phyloP scores from a whole-genome alignment of 441 rosid genomes.

The Arabidopsis lyrata region DNA sequence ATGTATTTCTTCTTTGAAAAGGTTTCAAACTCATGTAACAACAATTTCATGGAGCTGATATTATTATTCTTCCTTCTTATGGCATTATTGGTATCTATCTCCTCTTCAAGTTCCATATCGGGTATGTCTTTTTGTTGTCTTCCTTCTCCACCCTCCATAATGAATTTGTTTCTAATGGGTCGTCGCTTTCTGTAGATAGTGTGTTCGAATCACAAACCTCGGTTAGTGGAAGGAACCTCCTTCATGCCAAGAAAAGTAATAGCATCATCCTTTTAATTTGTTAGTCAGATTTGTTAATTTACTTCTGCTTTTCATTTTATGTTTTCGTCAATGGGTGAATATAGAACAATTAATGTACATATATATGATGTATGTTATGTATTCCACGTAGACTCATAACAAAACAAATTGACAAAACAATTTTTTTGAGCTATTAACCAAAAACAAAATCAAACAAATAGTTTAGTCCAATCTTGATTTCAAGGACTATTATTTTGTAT shows the following conservation, averaged over 20 bases:
- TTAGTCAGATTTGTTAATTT: not conserved
- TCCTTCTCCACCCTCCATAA: not conserved
- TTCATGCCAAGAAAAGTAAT: conserved; percentile 41
- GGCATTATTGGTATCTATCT: conserved; percentile 10
- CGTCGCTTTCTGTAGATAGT: conserved; percentile 12
- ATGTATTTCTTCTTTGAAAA: not conserved
- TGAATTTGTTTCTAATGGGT: not conserved
- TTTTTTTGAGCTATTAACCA: too few species aligned
- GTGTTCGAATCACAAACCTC: conserved; percentile 28
- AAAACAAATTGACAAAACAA: not conserved
- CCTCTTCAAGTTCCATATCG: conserved; percentile 20
- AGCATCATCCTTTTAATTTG: not conserved
- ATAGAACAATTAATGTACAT: not conserved
- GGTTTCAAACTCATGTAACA: not conserved
- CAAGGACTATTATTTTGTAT: not conserved
- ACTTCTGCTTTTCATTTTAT: not conserved
- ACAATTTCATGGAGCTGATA: conserved; percentile 20
- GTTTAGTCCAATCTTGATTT: not conserved
- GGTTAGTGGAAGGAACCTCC: conserved; percentile 31
- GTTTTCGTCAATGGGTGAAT: not conserved
- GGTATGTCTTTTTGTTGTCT: conserved; percentile 11
- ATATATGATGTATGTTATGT: not conserved
- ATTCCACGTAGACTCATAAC: not conserved
- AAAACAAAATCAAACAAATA: too few species aligned
- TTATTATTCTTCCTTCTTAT: conserved; percentile 22